Evolutionary conservation across 345 rosid species (phyloP), one percentile per base, ranked within the genome.

Genomic region (Populus ilicifolia): DNA sequence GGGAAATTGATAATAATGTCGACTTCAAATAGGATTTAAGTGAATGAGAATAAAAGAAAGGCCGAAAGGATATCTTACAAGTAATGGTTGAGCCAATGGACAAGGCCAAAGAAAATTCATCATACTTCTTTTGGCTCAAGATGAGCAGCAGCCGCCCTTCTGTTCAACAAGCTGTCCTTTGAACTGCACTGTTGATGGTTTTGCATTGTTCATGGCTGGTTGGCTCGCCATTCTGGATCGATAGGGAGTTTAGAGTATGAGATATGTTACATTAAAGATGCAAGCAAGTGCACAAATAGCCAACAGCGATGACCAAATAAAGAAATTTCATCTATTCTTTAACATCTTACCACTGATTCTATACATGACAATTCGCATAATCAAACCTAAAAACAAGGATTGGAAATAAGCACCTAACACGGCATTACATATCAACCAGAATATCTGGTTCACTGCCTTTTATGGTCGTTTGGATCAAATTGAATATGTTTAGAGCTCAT

Each of bases 221-320:
- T 90, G 93, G 79, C 93, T 88, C 30, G 89, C 93, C 93, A 90
- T 90, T 79, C 93, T 90, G 85, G 44, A 35, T 33, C 11, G 11
- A 74, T 39, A 39, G 5, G 27, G 10, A 48, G 20, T 18, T 16
- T 41, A 50, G 21, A 21, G 74, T 29, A 27, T 44, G 14, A 33
- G 21, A 50, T 0, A 33, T 35, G 46, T 23, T 8, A 38, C 64
- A 67, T 20, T 5, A 67, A 35, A n/a, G 33, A 39, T 50, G 23
- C 18, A 27, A 63, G 30, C 23, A 27, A 4, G 59, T 63, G 38
- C 35, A 36, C 1, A 30, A 33, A 35, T 9, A 48, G 52, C 8
- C 21, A 27, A 2, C 12, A 36, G 21, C 29, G 10, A 70, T 18
- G 33, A 39, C 18, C 12, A 44, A n/a, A 8, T 35, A 9, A 17